These are phyloP conservation scores for Candida loeiensis DNA, from an alignment of 805 yeast species.

Conservation along the genomic window DNA sequence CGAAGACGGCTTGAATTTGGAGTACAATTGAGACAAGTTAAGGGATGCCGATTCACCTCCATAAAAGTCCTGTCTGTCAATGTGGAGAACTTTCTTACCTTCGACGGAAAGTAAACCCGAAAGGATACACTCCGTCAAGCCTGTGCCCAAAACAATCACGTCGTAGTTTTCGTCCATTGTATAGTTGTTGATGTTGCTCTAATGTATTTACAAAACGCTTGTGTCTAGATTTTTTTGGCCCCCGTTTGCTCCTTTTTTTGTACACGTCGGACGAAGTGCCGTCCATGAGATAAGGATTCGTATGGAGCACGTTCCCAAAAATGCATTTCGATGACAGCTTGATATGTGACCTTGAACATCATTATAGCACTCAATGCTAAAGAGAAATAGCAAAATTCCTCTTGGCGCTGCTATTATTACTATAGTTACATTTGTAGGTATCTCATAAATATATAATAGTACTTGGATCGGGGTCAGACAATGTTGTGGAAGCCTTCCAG, in stretches of 20 bases:
- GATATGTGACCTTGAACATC: no score
- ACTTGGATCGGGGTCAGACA: conserved; percentile 23
- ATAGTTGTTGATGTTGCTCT: conserved; percentile 6
- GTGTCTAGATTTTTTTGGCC: conserved; percentile 1
- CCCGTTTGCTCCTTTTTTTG: conserved; percentile 7
- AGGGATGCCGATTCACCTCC: conserved; percentile 92
- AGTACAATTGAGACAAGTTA: conserved; percentile 64
- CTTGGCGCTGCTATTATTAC: no score
- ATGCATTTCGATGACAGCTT: no score
- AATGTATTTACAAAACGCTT: background rate
- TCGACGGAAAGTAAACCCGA: conserved; percentile 95
- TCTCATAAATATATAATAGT: no score
- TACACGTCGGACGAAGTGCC: conserved; percentile 5
- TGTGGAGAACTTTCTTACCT: conserved; percentile 94
- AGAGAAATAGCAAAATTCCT: no score
- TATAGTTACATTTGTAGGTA: no score
- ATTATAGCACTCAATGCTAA: no score
- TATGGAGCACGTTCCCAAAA: background rate
- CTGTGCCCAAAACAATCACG: conserved; percentile 91
- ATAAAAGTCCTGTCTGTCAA: conserved; percentile 93
- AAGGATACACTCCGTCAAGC: conserved; percentile 94
- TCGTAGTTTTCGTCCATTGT: conserved; percentile 98
- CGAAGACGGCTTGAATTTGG: conserved; percentile 76
- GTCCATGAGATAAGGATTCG: no score
- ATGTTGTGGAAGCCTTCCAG: conserved; percentile 59